Conservation (phyloP, 352 stramenopile genomes). For the Phytophthora constricta region DNA sequence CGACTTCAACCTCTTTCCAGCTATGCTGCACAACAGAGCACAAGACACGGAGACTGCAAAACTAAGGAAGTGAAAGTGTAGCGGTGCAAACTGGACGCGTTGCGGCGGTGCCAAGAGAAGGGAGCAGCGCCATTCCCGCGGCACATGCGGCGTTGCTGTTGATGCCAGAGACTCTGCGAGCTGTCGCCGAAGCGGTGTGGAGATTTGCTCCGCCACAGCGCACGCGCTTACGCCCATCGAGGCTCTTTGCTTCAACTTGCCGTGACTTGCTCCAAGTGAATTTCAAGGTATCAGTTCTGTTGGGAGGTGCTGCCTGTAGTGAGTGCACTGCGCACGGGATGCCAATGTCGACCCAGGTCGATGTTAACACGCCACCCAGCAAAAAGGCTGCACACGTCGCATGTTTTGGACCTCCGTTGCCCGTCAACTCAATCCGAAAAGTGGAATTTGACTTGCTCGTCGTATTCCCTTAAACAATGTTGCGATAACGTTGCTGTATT, state of each 20-base stretch:
- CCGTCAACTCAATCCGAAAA: not conserved
- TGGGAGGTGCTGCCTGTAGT: too few relatives aligned
- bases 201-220: not conserved
- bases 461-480: too few relatives aligned
- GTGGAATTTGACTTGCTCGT: not conserved
- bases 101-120: too few relatives aligned
- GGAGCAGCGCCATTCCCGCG: too few relatives aligned
- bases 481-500: not conserved
- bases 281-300: too few relatives aligned
- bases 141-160: not conserved
- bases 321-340: too few relatives aligned
- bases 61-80: too few relatives aligned
- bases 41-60: not conserved
- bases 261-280: not conserved
- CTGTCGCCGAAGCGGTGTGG: not conserved
- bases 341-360: too few relatives aligned
- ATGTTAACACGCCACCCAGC: too few relatives aligned
- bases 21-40: conserved; percentile 4
- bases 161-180: not conserved
- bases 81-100: too few relatives aligned
- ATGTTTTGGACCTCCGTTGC: not conserved
- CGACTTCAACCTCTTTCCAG: conserved; percentile 15
- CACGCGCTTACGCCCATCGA: not conserved
- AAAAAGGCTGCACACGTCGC: not conserved
- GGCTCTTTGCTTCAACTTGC: not conserved